Percentiles rank a stretch among this genome's conserved stretches.
Evolutionary conservation across 164 flowering plant genomes (phyloP).

Genomic region (Saururus chinensis): DNA sequence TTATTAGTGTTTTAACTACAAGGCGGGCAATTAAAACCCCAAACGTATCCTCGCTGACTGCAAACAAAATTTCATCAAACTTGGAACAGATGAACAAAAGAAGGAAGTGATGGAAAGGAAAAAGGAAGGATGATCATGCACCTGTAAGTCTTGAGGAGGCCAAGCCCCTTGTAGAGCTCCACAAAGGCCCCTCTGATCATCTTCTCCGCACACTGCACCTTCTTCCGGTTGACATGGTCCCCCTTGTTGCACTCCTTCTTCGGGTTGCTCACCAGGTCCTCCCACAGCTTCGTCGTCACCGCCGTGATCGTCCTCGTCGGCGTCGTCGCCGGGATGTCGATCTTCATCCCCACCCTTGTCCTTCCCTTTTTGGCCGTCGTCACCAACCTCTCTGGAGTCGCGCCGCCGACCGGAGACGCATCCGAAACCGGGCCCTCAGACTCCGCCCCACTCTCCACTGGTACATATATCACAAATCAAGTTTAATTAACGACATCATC

Average conservation of each 20-base stretch:
- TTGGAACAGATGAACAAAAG: too few relatives aligned
- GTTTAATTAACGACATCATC: too few relatives aligned
- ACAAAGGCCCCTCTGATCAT: constrained; percentile 88
- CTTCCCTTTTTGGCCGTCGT: constrained; percentile 42
- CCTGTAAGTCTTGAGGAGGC: constrained; percentile 84
- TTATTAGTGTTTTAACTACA: too few relatives aligned
- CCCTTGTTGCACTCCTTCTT: constrained; percentile 37
- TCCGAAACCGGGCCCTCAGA: constrained; percentile 13
- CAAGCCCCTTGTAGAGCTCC: constrained; percentile 86
- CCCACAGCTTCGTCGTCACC: constrained; percentile 67
- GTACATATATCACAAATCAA: background rate
- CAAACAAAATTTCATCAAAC: too few relatives aligned
- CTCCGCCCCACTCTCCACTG: constrained; percentile 29
- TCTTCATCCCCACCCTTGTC: constrained; percentile 44
- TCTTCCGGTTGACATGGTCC: constrained; percentile 54
- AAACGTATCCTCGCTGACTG: too few relatives aligned
- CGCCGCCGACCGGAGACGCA: constrained; percentile 28
- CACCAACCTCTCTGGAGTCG: constrained; percentile 46
- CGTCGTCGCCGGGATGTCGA: constrained; percentile 63
- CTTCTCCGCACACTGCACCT: constrained; percentile 80
- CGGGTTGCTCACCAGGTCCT: constrained; percentile 68
- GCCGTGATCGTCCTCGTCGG: constrained; percentile 59
- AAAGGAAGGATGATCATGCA: background rate
- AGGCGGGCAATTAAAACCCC: too few relatives aligned
- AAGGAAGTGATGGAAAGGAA: background rate